Percentiles rank a stretch among this genome's conserved stretches.
phyloP scores from a whole-genome alignment of 352 stramenopile species.

The Globisporangium radiosum region DNA sequence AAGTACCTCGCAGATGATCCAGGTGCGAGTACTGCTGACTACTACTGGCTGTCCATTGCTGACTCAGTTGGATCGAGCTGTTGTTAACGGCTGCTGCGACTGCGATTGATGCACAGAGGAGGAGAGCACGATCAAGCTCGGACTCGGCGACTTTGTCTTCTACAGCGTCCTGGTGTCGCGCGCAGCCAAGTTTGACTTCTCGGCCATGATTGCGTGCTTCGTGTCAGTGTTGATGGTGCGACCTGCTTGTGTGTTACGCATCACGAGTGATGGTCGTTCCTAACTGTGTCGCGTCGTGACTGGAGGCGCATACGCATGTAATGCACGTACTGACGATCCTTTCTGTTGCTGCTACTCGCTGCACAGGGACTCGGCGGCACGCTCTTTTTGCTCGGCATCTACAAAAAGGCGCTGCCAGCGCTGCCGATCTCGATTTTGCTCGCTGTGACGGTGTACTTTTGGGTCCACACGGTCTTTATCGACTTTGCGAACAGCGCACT shows the following conservation, averaged over 20 bases:
- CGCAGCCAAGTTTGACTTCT: slow-evolving; percentile 94
- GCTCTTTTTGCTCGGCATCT: slow-evolving; percentile 93
- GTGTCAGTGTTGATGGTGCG: slow-evolving; percentile 90
- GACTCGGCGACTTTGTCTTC: slow-evolving; percentile 99
- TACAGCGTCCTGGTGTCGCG: slow-evolving; percentile 97
- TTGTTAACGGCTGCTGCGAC: neutral
- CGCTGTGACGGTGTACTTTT: slow-evolving; percentile 75
- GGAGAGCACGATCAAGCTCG: slow-evolving; percentile 90
- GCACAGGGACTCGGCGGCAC: slow-evolving; percentile 88
- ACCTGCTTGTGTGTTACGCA: neutral
- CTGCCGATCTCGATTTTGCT: slow-evolving; percentile 93
- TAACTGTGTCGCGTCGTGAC: too few species aligned
- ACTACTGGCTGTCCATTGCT: too few species aligned
- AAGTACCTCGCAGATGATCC: slow-evolving; percentile 65
- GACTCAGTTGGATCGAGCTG: too few species aligned
- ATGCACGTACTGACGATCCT: too few species aligned
- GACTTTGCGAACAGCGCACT: slow-evolving; percentile 50
- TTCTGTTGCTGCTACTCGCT: neutral
- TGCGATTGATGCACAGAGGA: slow-evolving; percentile 25
- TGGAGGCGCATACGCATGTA: too few species aligned
- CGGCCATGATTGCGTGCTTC: slow-evolving; percentile 91
- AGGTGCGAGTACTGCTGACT: slow-evolving; percentile 17
- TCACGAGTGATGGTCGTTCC: too few species aligned
- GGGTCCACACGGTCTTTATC: slow-evolving; percentile 65
- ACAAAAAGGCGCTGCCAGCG: slow-evolving; percentile 93